Conservation (phyloP, 441 rosid species). For the Syzygium malaccense region DNA sequence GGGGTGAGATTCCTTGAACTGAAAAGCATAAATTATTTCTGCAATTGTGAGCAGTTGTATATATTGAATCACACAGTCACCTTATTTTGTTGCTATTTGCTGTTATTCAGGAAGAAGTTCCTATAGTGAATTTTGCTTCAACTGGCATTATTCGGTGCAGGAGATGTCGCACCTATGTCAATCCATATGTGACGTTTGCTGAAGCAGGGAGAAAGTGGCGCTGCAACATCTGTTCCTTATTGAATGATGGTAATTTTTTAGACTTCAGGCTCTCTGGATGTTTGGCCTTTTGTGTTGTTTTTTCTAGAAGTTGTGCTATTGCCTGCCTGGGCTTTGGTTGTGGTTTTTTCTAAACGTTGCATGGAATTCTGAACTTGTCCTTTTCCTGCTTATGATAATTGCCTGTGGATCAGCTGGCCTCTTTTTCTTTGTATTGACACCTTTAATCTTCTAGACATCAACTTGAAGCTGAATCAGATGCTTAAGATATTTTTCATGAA, state of each 20-base stretch:
- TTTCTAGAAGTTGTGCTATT: neutral
- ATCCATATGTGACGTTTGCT: conserved; percentile 84
- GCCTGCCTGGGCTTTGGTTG: neutral
- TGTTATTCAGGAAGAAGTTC: conserved; percentile 81
- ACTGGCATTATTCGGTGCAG: conserved; percentile 93
- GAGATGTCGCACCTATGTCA: conserved; percentile 96
- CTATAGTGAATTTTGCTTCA: conserved; percentile 77
- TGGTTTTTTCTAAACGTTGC: neutral
- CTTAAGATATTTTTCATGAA: neutral
- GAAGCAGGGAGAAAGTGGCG: conserved; percentile 99
- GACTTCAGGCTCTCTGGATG: neutral
- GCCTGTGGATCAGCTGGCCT: neutral
- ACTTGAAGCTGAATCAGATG: neutral
- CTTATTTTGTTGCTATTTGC: conserved; percentile 8
- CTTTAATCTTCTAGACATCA: neutral
- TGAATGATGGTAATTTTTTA: conserved; percentile 71
- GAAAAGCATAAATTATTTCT: neutral
- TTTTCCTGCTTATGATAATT: neutral
- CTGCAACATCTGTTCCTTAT: conserved; percentile 87
- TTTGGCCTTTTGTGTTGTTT: neutral
- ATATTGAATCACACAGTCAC: neutral
- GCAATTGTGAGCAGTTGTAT: neutral
- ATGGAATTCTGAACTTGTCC: neutral
- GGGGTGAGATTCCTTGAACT: conserved; percentile 62
- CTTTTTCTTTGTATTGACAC: neutral